A percentile compares a stretch with the other conserved stretches of the same genome.
Conservation (phyloP, 2,329 filamentous ascomycete genomes). For the Stachybotrys echinatus region DNA sequence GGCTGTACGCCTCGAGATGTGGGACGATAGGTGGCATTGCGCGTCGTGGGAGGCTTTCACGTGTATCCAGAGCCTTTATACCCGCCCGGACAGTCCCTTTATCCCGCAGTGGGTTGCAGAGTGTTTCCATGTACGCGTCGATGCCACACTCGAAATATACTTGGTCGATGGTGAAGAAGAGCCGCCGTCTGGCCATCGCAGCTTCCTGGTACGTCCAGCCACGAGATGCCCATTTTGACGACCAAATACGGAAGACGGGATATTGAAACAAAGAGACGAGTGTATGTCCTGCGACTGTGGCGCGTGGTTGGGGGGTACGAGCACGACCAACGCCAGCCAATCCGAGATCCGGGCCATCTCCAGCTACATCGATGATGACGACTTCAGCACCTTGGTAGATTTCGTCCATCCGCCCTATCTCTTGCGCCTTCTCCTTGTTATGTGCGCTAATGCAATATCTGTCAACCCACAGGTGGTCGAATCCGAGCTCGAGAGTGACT, state of each 20-base stretch:
- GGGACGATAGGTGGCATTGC: no score
- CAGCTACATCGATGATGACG: background rate
- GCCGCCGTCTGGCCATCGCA: slow-evolving; percentile 6
- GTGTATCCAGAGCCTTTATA: no score
- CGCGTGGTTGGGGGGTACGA: background rate
- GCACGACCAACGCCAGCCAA: background rate
- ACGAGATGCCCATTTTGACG: slow-evolving; percentile 7
- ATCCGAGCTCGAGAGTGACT: background rate
- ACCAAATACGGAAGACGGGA: background rate
- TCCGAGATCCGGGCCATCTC: background rate
- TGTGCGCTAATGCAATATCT: background rate
- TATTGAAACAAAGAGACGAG: background rate
- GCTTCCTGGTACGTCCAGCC: slow-evolving; percentile 13
- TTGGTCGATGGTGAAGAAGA: slow-evolving; percentile 15
- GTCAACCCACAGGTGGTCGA: background rate
- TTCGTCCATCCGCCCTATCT: background rate
- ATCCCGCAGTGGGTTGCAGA: no score
- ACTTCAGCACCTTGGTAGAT: background rate
- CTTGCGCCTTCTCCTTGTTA: background rate
- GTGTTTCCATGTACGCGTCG: no score
- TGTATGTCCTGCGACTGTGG: background rate
- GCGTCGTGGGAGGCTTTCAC: no score
- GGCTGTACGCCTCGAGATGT: no score
- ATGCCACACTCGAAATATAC: background rate
- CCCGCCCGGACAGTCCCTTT: no score